Evolutionary conservation across 208 protist species (phyloP).

Genomic region (Angomonas deanei): DNA sequence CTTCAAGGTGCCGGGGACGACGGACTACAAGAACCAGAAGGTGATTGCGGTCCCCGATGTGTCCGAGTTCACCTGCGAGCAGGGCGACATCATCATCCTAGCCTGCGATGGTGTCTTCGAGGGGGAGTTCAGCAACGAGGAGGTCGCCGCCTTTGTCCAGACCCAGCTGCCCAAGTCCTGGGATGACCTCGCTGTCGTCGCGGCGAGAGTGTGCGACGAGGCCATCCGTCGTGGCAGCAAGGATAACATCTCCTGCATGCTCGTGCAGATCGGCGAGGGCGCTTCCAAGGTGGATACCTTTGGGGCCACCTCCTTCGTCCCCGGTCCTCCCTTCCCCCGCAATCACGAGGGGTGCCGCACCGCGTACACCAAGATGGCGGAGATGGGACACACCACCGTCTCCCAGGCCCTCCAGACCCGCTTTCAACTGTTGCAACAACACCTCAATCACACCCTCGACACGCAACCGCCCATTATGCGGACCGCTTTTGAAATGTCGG

Average conservation of each 20-base stretch:
- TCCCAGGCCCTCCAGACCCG: conserved; percentile 54
- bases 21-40: conserved; percentile 76
- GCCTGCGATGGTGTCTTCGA: conserved; percentile 90
- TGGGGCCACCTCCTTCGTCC: conserved; percentile 57
- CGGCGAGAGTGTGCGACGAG: conserved; percentile 80
- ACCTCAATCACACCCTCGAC: conserved; percentile 52
- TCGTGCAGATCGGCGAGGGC: conserved; percentile 68
- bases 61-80: conserved; percentile 45
- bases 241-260: conserved; percentile 88
- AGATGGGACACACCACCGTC: conserved; percentile 35
- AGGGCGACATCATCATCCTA: conserved; percentile 81
- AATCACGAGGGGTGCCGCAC: conserved; percentile 65
- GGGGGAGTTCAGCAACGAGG: conserved; percentile 80
- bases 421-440: conserved; percentile 68
- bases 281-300: conserved; percentile 42
- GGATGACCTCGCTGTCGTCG: conserved; percentile 70
- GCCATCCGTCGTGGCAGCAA: conserved; percentile 86
- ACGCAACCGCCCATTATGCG: conserved; percentile 56
- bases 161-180: conserved; percentile 49
- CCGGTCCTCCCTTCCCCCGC: conserved; percentile 67
- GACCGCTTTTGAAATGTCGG: conserved; percentile 84
- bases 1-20: conserved; percentile 76
- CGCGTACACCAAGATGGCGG: conserved; percentile 71
- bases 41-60: conserved; percentile 86
- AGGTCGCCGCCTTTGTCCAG: conserved; percentile 74